Evolutionary conservation across 2,329 filamentous ascomycete species (phyloP), one percentile per base, ranked within the genome.

Genomic region (Aspergillus brunneoviolaceus): DNA sequence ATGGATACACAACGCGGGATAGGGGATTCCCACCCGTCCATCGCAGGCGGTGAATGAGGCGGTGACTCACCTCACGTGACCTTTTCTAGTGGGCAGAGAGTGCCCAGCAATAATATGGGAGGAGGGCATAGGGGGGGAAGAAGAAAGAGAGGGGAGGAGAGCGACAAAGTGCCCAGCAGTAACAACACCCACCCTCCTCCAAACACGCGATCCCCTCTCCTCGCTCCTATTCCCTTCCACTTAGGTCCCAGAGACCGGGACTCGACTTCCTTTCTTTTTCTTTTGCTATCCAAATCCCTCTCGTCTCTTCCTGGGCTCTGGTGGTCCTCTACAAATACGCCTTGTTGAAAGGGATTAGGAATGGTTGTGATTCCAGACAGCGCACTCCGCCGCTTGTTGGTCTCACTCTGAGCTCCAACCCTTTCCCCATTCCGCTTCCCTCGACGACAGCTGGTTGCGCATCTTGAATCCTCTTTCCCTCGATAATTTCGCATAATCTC

Each of bases 301-400:
- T 42, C 58, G 51, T 56, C 45, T 60, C 35, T 49, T 27, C 49
- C 27, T 50, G 19, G 23, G 29, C 54, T 48, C 49, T 51, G 33
- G 55, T 54, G 50, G 45, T 47, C 50, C 35, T 55, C 54, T 51
- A 31, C 53, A 55, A 55, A 48, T 23, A 31, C 42, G 16, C 33
- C 53, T 49, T 29, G 42, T 59, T 63, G 54, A 54, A 61, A 65
- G 60, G 62, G 61, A 69, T 58, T 61, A 66, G 70, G 69, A 65
- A 72, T 71, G 69, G 59, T 69, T 65, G 64, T 69, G 62, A 63
- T 71, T 66, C 67, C 66, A 64, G 65, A 67, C 67, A 70, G 67
- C 65, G 62, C 70, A 68, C 70, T 74, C 67, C 71, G 70, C 72
- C 71, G 70, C 69, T 67, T 72, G 68, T 70, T 69, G 67, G 68